Conservation (phyloP, 108 stramenopile genomes). For the Nitzschia sp. region DNA sequence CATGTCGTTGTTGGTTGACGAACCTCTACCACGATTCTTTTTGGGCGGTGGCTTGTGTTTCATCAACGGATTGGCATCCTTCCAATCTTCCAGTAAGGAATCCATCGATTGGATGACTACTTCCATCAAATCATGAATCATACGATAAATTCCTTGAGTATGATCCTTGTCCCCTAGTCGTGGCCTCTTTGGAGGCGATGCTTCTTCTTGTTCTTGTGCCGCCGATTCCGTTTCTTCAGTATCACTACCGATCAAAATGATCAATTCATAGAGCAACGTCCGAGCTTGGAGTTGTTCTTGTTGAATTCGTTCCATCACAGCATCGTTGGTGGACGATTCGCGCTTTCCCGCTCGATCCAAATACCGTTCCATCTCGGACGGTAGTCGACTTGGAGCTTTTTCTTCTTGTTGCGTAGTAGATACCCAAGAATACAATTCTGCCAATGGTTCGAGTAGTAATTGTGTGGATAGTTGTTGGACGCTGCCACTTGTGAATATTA, state of each 20-base stretch:
- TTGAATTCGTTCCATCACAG: not conserved
- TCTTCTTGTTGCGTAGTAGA: not conserved
- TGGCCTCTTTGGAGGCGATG: not conserved
- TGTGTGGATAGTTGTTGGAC: not conserved
- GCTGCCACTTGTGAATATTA: not conserved
- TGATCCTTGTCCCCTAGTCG: not conserved
- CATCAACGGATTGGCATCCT: not conserved
- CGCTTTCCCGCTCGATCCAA: not conserved
- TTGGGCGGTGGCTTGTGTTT: not conserved
- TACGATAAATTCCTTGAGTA: not conserved
- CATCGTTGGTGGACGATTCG: not conserved
- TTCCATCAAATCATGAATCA: not conserved
- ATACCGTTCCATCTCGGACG: not conserved
- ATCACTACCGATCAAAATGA: constrained; percentile 7
- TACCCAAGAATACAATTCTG: not conserved
- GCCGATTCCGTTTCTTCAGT: not conserved
- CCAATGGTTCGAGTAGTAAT: not conserved
- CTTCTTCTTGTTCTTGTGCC: not conserved
- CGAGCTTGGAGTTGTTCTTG: constrained; percentile 1
- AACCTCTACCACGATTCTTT: not conserved
- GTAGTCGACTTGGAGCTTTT: not conserved
- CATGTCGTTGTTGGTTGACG: not conserved
- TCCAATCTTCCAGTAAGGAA: constrained; percentile 1
- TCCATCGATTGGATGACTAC: constrained; percentile 3
- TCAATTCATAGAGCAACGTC: constrained; percentile 18